Conservation (phyloP, 1,284 basidiomycete species). For the Cerrena zonata region DNA sequence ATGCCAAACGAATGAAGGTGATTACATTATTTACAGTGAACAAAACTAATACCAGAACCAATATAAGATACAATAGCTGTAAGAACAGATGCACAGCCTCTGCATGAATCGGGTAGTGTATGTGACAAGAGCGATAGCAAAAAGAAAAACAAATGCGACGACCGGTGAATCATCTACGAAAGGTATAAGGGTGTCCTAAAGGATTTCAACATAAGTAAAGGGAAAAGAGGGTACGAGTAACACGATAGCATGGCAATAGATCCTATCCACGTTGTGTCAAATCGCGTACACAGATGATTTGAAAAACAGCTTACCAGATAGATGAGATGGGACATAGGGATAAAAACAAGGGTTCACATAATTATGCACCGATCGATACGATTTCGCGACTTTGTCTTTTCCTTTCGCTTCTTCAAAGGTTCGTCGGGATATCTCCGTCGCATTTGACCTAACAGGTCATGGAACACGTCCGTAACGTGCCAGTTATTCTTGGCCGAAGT, state of each 20-base stretch:
- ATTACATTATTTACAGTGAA: neutral
- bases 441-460: constrained; percentile 75
- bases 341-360: constrained; percentile 43
- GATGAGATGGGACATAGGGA: neutral
- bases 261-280: too few species aligned
- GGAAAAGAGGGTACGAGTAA: neutral
- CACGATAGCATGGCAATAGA: neutral
- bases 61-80: constrained; percentile 2
- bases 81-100: neutral
- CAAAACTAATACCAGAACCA: neutral
- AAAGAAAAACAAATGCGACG: neutral
- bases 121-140: neutral
- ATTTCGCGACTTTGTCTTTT: constrained; percentile 27
- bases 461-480: constrained; percentile 75
- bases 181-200: neutral
- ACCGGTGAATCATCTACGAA: neutral
- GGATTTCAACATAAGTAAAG: neutral
- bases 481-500: constrained; percentile 79
- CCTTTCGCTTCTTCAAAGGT: constrained; percentile 26
- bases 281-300: too few species aligned
- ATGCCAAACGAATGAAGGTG: too few species aligned
- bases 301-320: neutral
- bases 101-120: neutral
- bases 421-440: constrained; percentile 54
- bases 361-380: constrained; percentile 40